Conservation (phyloP, 306 rosid species). For the Citrullus mucosospermus region DNA sequence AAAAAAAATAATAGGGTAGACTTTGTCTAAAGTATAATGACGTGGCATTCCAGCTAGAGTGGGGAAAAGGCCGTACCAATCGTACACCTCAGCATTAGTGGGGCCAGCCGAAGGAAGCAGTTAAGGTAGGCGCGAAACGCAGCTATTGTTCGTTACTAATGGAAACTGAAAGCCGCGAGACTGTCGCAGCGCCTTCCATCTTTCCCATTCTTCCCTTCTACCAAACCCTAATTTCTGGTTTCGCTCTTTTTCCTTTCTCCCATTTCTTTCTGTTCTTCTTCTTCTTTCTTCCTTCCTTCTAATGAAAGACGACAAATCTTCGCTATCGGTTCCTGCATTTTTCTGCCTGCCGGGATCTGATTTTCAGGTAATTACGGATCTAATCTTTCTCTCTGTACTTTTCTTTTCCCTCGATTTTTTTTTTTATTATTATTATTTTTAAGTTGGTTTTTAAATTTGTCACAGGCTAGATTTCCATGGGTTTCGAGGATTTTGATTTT, state of each 20-base stretch:
- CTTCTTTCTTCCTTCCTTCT: neutral
- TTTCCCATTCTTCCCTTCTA: neutral
- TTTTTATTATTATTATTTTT: neutral
- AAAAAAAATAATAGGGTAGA: neutral
- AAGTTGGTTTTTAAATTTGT: neutral
- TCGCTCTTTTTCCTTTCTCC: neutral
- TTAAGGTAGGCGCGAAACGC: slow-evolving; percentile 21
- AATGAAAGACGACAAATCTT: neutral
- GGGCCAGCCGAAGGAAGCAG: neutral
- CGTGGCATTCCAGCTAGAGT: neutral
- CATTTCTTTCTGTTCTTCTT: neutral
- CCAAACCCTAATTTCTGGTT: slow-evolving; percentile 28
- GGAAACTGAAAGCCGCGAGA: slow-evolving; percentile 22
- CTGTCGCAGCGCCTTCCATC: slow-evolving; percentile 23
- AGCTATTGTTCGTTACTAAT: slow-evolving; percentile 12
- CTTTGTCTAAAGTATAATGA: neutral
- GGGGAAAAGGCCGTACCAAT: neutral
- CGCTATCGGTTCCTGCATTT: neutral
- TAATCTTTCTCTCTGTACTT: neutral
- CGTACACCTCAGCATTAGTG: neutral
- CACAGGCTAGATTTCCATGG: neutral
- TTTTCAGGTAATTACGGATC: neutral
- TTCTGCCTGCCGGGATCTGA: neutral
- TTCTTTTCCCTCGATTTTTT: neutral
- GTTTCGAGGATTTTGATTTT: slow-evolving; percentile 1